A percentile compares a stretch with the other conserved stretches of the same genome.
phyloP scores from a whole-genome alignment of 345 rosid species.

The Salix koriyanagi region DNA sequence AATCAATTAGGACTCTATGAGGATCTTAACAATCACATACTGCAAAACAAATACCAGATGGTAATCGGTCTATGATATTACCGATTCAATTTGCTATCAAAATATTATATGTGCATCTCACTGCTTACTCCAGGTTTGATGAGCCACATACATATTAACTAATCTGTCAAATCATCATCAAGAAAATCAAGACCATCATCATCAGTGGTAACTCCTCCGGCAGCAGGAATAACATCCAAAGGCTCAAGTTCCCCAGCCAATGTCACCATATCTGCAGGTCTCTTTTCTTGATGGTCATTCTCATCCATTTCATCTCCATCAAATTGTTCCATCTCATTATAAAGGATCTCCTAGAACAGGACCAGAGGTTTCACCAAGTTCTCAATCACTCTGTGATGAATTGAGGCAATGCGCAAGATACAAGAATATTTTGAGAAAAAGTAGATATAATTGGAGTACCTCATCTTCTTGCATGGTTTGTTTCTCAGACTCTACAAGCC shows the following conservation, averaged over 20 bases:
- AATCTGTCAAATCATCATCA: conserved; percentile 49
- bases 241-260: conserved; percentile 37
- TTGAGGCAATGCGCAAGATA: neutral
- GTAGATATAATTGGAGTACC: conserved; percentile 34
- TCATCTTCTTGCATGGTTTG: conserved; percentile 46
- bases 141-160: conserved; percentile 10
- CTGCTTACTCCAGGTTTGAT: conserved; percentile 28
- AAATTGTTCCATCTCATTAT: conserved; percentile 42
- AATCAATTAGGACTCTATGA: conserved; percentile 2
- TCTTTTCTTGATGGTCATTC: conserved; percentile 39
- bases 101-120: conserved; percentile 19
- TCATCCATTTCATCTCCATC: conserved; percentile 45
- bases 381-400: neutral
- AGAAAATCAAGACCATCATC: conserved; percentile 58
- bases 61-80: conserved; percentile 8
- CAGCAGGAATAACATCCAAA: conserved; percentile 36
- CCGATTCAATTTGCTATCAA: neutral
- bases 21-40: conserved; percentile 3
- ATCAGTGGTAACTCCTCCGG: conserved; percentile 42
- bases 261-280: conserved; percentile 34
- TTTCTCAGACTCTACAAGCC: conserved; percentile 54
- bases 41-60: conserved; percentile 18
- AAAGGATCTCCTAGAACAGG: conserved; percentile 43
- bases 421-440: neutral
- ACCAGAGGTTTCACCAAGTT: conserved; percentile 11